These are phyloP conservation scores for Exophiala calicioides DNA, from an alignment of 2,329 filamentous ascomycete genomes.

Conservation along the genomic window DNA sequence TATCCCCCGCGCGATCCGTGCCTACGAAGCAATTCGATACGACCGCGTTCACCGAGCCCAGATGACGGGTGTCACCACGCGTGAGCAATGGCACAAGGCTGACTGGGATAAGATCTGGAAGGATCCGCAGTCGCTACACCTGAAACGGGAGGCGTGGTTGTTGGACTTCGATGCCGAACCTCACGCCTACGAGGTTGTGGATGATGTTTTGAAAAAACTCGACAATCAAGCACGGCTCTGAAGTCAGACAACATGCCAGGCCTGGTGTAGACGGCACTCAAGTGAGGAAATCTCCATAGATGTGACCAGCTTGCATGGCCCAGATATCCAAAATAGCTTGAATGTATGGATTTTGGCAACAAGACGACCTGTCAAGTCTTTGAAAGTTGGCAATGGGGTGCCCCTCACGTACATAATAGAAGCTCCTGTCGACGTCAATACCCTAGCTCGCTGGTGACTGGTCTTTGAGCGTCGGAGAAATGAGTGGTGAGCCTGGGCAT, in stretches of 20 bases:
- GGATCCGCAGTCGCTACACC: slow-evolving; percentile 29
- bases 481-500: no score
- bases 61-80: slow-evolving; percentile 31
- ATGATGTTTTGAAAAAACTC: slow-evolving; percentile 27
- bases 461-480: no score
- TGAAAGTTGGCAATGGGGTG: no score
- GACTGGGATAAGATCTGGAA: slow-evolving; percentile 45
- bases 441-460: no score
- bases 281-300: slow-evolving; percentile 8
- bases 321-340: no score
- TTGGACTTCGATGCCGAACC: slow-evolving; percentile 32
- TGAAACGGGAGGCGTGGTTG: slow-evolving; percentile 31
- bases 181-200: slow-evolving; percentile 32
- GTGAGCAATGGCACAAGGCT: slow-evolving; percentile 33
- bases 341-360: no score
- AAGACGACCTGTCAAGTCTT: neutral
- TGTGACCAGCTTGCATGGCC: slow-evolving; percentile 24
- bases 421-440: no score
- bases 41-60: slow-evolving; percentile 31
- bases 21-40: slow-evolving; percentile 30
- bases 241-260: slow-evolving; percentile 12
- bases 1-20: slow-evolving; percentile 32
- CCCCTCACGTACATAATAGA: no score
- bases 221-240: slow-evolving; percentile 11
- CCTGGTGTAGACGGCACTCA: slow-evolving; percentile 13